Evolutionary conservation across 805 yeast species (phyloP).

Genomic region (Saccharomyces kudriavzevii): DNA sequence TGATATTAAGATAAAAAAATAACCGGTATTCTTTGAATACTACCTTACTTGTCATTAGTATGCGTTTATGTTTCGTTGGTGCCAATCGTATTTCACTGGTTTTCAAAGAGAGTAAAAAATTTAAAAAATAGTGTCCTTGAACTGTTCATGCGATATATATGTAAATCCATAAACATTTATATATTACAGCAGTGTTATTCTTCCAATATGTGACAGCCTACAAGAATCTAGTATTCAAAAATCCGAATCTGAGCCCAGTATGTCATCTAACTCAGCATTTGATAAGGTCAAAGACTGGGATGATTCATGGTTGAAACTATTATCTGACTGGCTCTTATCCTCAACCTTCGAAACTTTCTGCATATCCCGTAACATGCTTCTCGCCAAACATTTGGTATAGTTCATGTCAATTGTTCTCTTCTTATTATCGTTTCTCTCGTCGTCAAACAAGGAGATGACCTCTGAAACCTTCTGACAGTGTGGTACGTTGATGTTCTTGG

Average conservation of each 20-base stretch:
- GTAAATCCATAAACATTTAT: neutral
- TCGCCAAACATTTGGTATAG: slow-evolving; percentile 21
- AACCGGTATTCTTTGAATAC: neutral
- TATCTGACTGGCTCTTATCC: neutral
- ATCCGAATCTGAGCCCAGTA: slow-evolving; percentile 24
- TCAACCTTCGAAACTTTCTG: neutral
- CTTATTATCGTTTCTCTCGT: slow-evolving; percentile 8
- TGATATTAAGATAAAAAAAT: neutral
- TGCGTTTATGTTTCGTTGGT: neutral
- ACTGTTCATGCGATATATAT: neutral
- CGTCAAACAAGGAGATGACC: slow-evolving; percentile 11
- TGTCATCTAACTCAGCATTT: slow-evolving; percentile 13
- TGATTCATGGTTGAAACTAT: neutral
- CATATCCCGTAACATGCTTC: slow-evolving; percentile 11
- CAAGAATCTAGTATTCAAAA: slow-evolving; percentile 7
- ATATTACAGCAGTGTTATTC: neutral
- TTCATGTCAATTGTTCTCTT: slow-evolving; percentile 23
- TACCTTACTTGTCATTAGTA: neutral
- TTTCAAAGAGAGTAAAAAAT: too few relatives aligned
- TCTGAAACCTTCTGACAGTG: slow-evolving; percentile 13
- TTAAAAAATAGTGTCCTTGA: neutral
- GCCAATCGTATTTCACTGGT: neutral
- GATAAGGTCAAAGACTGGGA: neutral
- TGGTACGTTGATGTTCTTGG: slow-evolving; percentile 8
- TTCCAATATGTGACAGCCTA: neutral